Evolutionary conservation across 78 protist species (phyloP), one percentile per base, ranked within the genome.

Genomic region (Speleostelium caveatum): DNA sequence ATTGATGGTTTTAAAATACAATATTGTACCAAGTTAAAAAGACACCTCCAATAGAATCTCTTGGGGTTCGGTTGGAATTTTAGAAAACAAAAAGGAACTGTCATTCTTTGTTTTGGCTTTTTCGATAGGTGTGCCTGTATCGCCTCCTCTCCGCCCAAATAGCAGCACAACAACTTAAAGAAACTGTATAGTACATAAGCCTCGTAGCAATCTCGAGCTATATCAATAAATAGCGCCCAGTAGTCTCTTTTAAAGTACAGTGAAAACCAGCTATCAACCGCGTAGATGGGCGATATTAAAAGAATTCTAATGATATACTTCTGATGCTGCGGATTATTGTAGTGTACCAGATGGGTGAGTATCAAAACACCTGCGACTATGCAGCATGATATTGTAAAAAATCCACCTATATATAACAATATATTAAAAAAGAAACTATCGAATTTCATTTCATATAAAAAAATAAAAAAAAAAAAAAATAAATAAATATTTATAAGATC

Each of bases 111-210:
- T 74, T 30, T 26, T 10, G 30, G 53, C 8, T 74, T 74, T 38
- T 22, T 53, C 8, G 4, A 10, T 10, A 58, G 19, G 12, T 58
- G 39, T 14, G 61, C 66, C 24, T 58, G 12, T 1, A 74, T 33
- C 38, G 83, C 83, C 8, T 74, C 83, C 38, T 58, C 83, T 24
- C 83, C 83, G 58, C 83, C 83, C 19, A 74, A 38, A 30, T 33
- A 74, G 24, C 66, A 35, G 26, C 33, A 28, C 14, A 74, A 28
- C 19, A 74, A 38, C 58, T 74, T 74, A 28, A 74, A 74, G 36
- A 74, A 74, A 74, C 55, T 53, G 26, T 74, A 74, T 38, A 74
- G 38, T 19, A 74, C 83, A 59, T 74, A 74, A 10, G 56, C 55
- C 38, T 74, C 83, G 38, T 74, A 74, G 39, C 67, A 58, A 8